Evolutionary conservation across 768 basidiomycete species (phyloP).

Genomic region (Suillus clintonianus): DNA sequence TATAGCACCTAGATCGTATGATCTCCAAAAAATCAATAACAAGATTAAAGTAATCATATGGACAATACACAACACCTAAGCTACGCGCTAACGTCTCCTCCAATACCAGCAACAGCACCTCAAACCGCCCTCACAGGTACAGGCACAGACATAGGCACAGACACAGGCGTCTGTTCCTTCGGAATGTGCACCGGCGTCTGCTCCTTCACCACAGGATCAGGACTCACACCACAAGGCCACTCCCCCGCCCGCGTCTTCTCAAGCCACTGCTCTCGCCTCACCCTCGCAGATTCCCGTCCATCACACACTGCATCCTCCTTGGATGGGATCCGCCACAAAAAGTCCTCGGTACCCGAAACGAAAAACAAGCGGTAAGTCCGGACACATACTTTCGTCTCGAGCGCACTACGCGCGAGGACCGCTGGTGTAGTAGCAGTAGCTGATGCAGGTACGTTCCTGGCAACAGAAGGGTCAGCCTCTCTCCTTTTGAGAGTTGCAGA

Average conservation of each 20-base stretch:
- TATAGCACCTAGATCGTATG: no score
- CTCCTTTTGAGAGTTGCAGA: no score
- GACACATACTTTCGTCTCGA: slow-evolving; percentile 86
- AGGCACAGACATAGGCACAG: not conserved
- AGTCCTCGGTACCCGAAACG: slow-evolving; percentile 68
- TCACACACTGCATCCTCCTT: slow-evolving; percentile 41
- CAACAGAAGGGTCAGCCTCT: slow-evolving; percentile 18
- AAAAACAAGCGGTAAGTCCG: slow-evolving; percentile 83
- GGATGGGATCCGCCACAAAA: slow-evolving; percentile 49
- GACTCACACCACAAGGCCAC: not conserved
- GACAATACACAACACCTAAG: not conserved
- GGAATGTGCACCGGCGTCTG: not conserved
- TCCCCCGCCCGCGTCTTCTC: slow-evolving; percentile 13
- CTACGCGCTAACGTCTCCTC: not conserved
- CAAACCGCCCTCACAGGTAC: not conserved
- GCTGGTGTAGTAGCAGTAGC: slow-evolving; percentile 38
- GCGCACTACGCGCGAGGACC: slow-evolving; percentile 53
- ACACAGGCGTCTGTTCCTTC: not conserved
- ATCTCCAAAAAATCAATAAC: not conserved
- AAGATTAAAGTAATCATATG: not conserved
- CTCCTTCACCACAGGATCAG: not conserved
- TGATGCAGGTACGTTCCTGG: slow-evolving; percentile 23
- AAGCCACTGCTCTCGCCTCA: slow-evolving; percentile 24
- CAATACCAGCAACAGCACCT: not conserved
- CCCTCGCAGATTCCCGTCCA: slow-evolving; percentile 10